Evolutionary conservation across 2,329 filamentous ascomycete species (phyloP), one percentile per base, ranked within the genome.

Genomic region (Sarocladium strictum): DNA sequence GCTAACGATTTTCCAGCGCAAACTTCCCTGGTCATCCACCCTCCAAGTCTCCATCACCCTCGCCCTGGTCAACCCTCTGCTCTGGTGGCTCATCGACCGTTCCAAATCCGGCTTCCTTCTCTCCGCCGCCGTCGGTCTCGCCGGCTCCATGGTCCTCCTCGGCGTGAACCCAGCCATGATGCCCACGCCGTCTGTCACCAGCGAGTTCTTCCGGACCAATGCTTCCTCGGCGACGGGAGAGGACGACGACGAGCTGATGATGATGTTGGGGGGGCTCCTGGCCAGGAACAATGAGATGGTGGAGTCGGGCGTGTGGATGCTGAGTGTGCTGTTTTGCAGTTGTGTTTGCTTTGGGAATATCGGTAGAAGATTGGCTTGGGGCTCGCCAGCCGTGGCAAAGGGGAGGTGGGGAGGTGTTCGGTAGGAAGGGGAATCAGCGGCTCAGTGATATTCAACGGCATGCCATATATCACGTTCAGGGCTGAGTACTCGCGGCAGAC

Each of bases 271-370:
- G 74, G 59, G 82, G 79, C 17, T 33, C 45, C 74, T 81, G 57
- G 80, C 79, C 56, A 81, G 74, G 53, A 79, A 83, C 53, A n/a
- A n/a, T n/a, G 82, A 89, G 61, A 83, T 76, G 6, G 68, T 91
- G 1, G 89, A 87, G 55, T 80, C 87, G 17, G 86, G 85, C 12
- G 89, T 91, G 3, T 99, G 94, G 93, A 87, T 96, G 64, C 78
- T 93, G 23, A 96, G 90, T 65, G 91, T 97, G 24, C 72, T 99
- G 52, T 99, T 97, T 67, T 97, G 94, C 71, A 95, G 90, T 64
- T 91, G 90, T 62, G 83, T 97, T 10, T 97, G 92, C 71, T 97
- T 99, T 76, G 94, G 94, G 11, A 97, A 96, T 66, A 90, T 99
- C 65, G 94, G 94, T 12, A 79, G 94, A 58, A 79, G 89, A 58